Conservation (phyloP, 495 filamentous ascomycete species). For the Penicillium mononematosum region DNA sequence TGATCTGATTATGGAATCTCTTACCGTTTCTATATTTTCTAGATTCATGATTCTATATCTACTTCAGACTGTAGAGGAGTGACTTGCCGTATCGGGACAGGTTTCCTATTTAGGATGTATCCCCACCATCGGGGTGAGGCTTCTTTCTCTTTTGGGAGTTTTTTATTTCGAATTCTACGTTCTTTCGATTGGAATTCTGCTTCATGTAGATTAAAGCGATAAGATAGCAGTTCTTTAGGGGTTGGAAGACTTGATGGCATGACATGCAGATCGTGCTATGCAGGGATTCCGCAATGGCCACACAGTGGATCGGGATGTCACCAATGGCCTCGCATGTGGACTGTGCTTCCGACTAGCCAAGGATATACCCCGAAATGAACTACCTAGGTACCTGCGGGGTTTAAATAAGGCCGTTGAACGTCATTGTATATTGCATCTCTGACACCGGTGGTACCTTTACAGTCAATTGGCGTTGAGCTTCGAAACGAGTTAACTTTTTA, state of each 20-base stretch:
- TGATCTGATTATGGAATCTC: conserved; percentile 5
- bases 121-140: neutral
- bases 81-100: conserved; percentile 6
- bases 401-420: too few species aligned
- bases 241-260: too few species aligned
- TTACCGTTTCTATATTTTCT: conserved; percentile 4
- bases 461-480: too few species aligned
- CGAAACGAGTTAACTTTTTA: neutral
- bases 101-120: neutral
- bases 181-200: neutral
- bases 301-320: too few species aligned
- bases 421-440: too few species aligned
- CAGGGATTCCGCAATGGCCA: too few species aligned
- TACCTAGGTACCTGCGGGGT: too few species aligned
- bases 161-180: neutral
- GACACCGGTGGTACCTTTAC: too few species aligned
- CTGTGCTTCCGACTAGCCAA: too few species aligned
- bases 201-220: neutral
- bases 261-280: too few species aligned
- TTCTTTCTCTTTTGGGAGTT: neutral
- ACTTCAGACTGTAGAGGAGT: neutral
- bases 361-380: too few species aligned
- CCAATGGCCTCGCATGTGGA: too few species aligned
- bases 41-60: neutral
- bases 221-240: neutral